Evolutionary conservation across 2,329 filamentous ascomycete species (phyloP).

Genomic region (Cordyceps farinosa): DNA sequence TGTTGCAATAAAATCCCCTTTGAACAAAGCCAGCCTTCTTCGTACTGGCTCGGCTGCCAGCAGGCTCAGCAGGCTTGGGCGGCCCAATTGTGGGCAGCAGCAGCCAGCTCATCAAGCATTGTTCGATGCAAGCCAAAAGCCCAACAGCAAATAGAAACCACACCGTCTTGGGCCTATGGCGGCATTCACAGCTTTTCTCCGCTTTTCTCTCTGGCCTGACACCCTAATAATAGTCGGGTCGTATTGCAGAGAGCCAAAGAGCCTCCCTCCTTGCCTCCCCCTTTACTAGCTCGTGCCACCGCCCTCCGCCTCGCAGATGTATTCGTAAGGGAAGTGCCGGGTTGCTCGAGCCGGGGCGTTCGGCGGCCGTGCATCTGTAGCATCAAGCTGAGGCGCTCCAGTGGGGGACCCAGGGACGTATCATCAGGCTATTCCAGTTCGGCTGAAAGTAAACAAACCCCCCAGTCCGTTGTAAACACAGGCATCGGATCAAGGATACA

Average conservation of each 20-base stretch:
- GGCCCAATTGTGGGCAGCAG: background rate
- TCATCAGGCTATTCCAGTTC: slow-evolving; percentile 18
- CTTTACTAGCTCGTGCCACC: background rate
- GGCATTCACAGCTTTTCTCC: background rate
- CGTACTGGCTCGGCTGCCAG: background rate
- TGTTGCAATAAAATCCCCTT: background rate
- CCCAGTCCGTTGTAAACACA: slow-evolving; percentile 14
- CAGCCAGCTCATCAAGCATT: slow-evolving; percentile 13
- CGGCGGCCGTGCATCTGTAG: slow-evolving; percentile 9
- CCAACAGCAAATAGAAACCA: background rate
- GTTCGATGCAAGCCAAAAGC: slow-evolving; percentile 2
- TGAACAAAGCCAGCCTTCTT: background rate
- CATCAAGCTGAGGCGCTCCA: slow-evolving; percentile 14
- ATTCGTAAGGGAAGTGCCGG: slow-evolving; percentile 4
- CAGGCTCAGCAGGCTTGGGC: background rate
- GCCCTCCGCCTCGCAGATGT: background rate
- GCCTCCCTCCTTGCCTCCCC: background rate
- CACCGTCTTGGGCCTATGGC: background rate
- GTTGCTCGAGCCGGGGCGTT: slow-evolving; percentile 6
- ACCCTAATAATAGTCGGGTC: slow-evolving; percentile 1
- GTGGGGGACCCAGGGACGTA: slow-evolving; percentile 2
- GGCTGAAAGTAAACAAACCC: slow-evolving; percentile 17
- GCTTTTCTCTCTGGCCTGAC: slow-evolving; percentile 8
- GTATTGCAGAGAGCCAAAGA: background rate
- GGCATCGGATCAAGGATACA: slow-evolving; percentile 10